These are phyloP conservation scores for Phytophthora cryptogea DNA, from an alignment of 352 stramenopile species.

Conservation along the genomic window DNA sequence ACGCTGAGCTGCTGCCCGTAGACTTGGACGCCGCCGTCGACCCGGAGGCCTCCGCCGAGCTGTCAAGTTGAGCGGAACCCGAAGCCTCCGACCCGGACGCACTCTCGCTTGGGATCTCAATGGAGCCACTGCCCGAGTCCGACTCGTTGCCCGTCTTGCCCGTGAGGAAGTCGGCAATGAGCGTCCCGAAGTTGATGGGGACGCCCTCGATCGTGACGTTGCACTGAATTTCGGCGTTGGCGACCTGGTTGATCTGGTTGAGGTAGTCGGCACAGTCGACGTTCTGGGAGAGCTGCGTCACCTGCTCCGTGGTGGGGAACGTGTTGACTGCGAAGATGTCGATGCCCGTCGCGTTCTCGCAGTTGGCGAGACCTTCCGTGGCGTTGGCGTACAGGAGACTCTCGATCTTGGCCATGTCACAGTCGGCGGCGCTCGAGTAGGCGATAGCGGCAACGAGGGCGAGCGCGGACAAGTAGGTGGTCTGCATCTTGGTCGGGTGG, in stretches of 20 bases:
- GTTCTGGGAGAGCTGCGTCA: constrained; percentile 54
- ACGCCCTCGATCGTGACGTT: constrained; percentile 53
- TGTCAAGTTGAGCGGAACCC: constrained; percentile 20
- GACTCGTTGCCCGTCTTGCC: constrained; percentile 71
- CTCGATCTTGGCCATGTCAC: constrained; percentile 60
- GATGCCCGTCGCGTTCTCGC: constrained; percentile 48
- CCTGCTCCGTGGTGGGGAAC: constrained; percentile 63
- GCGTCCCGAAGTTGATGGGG: constrained; percentile 47
- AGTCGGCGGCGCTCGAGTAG: constrained; percentile 39
- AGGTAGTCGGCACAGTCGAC: constrained; percentile 66
- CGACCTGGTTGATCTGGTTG: constrained; percentile 75
- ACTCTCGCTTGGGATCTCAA: constrained; percentile 32
- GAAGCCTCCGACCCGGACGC: constrained; percentile 20
- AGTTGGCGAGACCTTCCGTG: constrained; percentile 50
- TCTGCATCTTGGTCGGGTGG: constrained; percentile 31
- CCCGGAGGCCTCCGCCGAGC: constrained; percentile 11
- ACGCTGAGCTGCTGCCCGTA: constrained; percentile 5
- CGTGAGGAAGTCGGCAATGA: constrained; percentile 62
- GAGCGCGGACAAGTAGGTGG: constrained; percentile 22
- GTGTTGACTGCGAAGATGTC: constrained; percentile 54
- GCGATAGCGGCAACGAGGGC: constrained; percentile 29
- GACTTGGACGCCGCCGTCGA: constrained; percentile 21
- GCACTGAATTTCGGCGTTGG: constrained; percentile 66
- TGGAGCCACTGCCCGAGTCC: constrained; percentile 40
- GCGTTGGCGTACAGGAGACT: constrained; percentile 59